Base-by-base conservation (phyloP, 2,329 filamentous ascomycete genomes). In the Ilyonectria mors-panacis region DNA sequence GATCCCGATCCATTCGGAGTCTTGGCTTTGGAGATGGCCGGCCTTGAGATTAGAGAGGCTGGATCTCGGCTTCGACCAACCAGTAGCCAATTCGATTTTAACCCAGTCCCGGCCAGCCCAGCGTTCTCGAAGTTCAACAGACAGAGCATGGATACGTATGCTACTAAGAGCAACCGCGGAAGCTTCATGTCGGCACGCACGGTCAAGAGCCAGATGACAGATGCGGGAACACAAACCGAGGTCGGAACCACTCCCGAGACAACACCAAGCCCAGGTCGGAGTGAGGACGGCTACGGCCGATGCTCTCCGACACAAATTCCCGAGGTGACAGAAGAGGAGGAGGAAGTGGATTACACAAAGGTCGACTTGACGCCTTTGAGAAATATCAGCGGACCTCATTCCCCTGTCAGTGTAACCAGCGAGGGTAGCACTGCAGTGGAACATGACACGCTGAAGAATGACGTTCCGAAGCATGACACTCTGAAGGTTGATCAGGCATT, bases 1-100 rank as follows among this genome's bases (percentile, higher is more conserved):
- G 95, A 98, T 74, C 94, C 95, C 0, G 95, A 98, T 78, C 95
- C 95, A 0, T 98, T 93, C 77, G 95, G 95, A 26, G 93, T 98
- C 28, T 88, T 95, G 70, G 95, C 95, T 8, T 83, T 98, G n/a
- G 94, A 97, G 78, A 92, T 94, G 84, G 93, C 94, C 67, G 95
- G 95, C 2, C 84, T 98, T 63, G 93, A 95, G 74, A 96, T 98
- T 71, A 89, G 93, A 59, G 95, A 98, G 82, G 95, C 95, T n/a
- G 94, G 94, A 37, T 89, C 90, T 56, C 76, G 76, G 7, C 85
- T 89, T 60, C 86, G 94, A 62, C 94, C 94, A 2, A 86, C 88
- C 26, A 94, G 92, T 82, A 94, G 92, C 65, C 89, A 92, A 72
- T 97, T 98, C 78, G 93, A 95, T 76, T 96, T 93, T 80, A 90